phyloP scores from a whole-genome alignment of 352 stramenopile genomes.

The Phytophthora fragariae region DNA sequence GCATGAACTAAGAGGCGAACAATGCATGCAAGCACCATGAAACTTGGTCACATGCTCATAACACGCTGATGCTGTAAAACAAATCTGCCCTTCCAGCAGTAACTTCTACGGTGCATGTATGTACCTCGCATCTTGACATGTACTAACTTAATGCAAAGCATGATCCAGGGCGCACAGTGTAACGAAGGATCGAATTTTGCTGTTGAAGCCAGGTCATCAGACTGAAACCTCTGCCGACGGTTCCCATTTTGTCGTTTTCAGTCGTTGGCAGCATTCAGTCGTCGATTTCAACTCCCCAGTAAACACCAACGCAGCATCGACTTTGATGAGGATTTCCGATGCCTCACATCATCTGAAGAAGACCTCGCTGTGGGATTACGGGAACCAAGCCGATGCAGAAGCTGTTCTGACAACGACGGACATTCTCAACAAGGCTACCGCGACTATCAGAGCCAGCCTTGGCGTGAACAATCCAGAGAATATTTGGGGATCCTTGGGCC shows the following conservation, averaged over 20 bases:
- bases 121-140: too few relatives aligned
- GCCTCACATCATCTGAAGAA: slow-evolving; percentile 25
- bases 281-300: slow-evolving; percentile 4
- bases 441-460: slow-evolving; percentile 42
- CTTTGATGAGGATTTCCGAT: slow-evolving; percentile 28
- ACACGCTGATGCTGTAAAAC: too few relatives aligned
- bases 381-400: slow-evolving; percentile 26
- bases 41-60: too few relatives aligned
- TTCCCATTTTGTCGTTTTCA: slow-evolving; percentile 30
- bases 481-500: slow-evolving; percentile 52
- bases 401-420: slow-evolving; percentile 38
- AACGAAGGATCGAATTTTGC: neutral
- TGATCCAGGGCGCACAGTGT: neutral
- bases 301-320: neutral
- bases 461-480: slow-evolving; percentile 39
- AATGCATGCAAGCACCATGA: too few relatives aligned
- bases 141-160: too few relatives aligned
- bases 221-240: slow-evolving; percentile 30
- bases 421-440: slow-evolving; percentile 52
- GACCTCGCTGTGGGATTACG: slow-evolving; percentile 20
- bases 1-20: neutral
- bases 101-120: too few relatives aligned
- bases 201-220: neutral
- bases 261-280: slow-evolving; percentile 20
- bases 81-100: too few relatives aligned